phyloP scores from a whole-genome alignment of 495 filamentous ascomycete genomes.

The Talaromyces proteolyticus region DNA sequence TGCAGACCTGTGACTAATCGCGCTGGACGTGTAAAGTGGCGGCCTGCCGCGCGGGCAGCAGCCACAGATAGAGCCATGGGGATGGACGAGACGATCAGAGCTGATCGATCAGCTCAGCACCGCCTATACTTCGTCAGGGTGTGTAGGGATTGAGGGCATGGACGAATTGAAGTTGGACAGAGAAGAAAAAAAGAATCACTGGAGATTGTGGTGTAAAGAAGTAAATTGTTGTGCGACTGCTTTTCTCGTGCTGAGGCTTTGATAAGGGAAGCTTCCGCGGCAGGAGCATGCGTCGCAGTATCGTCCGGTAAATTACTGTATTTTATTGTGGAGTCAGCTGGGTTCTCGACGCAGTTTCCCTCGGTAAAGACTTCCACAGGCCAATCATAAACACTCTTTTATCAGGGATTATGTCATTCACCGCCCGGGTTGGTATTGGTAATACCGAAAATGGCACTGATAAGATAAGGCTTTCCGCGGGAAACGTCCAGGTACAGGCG shows the following conservation, averaged over 20 bases:
- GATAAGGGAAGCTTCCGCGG: neutral
- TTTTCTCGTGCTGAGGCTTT: neutral
- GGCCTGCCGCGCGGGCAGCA: constrained; percentile 36
- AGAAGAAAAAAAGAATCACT: constrained; percentile 30
- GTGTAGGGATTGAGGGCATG: constrained; percentile 7
- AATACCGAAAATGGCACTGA: constrained; percentile 1
- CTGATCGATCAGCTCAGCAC: too few species aligned
- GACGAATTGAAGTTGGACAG: constrained; percentile 15
- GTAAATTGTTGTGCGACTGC: neutral
- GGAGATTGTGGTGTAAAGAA: constrained; percentile 3
- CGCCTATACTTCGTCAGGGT: too few species aligned
- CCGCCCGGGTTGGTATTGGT: neutral
- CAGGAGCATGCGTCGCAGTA: neutral
- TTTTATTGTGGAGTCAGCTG: neutral
- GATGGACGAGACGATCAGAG: too few species aligned
- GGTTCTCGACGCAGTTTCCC: neutral
- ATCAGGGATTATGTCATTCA: neutral
- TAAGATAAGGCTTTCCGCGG: constrained; percentile 8
- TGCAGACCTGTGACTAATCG: constrained; percentile 21
- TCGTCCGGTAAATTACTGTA: neutral
- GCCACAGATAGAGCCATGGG: constrained; percentile 31
- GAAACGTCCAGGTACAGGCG: constrained; percentile 6
- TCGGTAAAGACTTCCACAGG: neutral
- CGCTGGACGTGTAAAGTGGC: constrained; percentile 35
- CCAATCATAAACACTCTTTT: neutral